These are phyloP conservation scores for Xylaria sp. DNA, from an alignment of 2,329 filamentous ascomycete genomes.

Conservation along the genomic window DNA sequence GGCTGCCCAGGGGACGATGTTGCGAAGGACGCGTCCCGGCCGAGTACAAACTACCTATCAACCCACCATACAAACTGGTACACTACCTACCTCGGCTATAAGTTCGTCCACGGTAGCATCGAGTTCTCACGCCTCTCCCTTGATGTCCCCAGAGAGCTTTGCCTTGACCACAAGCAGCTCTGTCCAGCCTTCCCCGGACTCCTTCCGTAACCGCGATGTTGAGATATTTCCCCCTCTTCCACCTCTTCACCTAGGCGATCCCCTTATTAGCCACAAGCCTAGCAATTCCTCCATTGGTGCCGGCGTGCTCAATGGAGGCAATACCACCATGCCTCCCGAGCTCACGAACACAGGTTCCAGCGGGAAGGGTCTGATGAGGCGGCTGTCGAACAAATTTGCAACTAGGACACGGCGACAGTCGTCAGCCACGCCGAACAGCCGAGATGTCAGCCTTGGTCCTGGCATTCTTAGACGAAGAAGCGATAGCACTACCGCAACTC, in stretches of 20 bases:
- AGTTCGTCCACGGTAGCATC: slow-evolving; percentile 68
- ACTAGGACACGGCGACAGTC: slow-evolving; percentile 77
- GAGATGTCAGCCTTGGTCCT: slow-evolving; percentile 90
- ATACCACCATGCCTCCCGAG: slow-evolving; percentile 66
- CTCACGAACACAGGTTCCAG: slow-evolving; percentile 46
- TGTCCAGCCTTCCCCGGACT: slow-evolving; percentile 74
- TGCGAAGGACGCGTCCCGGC: slow-evolving; percentile 58
- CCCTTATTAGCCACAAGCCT: slow-evolving; percentile 70
- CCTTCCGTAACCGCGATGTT: slow-evolving; percentile 64
- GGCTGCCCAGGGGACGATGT: slow-evolving; percentile 55
- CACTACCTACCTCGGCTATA: slow-evolving; percentile 63
- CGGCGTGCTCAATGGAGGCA: slow-evolving; percentile 63
- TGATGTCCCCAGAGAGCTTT: slow-evolving; percentile 65
- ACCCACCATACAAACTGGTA: slow-evolving; percentile 52
- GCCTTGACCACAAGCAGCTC: slow-evolving; percentile 68
- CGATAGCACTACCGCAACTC: slow-evolving; percentile 82
- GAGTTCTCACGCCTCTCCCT: slow-evolving; percentile 66
- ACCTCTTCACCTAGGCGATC: slow-evolving; percentile 77
- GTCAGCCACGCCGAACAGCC: slow-evolving; percentile 78
- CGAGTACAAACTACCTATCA: slow-evolving; percentile 61
- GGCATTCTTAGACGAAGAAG: slow-evolving; percentile 88
- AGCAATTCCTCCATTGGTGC: slow-evolving; percentile 74
- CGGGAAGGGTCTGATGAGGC: slow-evolving; percentile 74
- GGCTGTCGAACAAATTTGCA: slow-evolving; percentile 80
- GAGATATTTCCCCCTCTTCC: slow-evolving; percentile 62